phyloP scores from a whole-genome alignment of 202 grass and related monocot species.

The Sporobolus alterniflorus region DNA sequence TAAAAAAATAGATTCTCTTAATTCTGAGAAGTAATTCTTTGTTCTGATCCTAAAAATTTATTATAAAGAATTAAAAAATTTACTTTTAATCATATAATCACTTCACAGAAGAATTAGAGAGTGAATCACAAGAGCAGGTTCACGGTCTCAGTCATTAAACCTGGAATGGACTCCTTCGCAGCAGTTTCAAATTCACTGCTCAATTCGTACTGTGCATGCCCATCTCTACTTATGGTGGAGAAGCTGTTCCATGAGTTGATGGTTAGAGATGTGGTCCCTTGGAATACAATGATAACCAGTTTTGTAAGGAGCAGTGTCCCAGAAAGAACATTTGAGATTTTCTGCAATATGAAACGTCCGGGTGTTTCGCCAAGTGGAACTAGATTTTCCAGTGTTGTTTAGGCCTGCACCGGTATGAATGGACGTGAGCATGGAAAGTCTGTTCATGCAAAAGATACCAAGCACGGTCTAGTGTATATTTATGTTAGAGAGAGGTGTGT shows the following conservation, averaged over 20 bases:
- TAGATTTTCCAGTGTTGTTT: constrained; percentile 48
- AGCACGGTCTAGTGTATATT: constrained; percentile 51
- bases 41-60: no score
- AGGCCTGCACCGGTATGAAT: constrained; percentile 43
- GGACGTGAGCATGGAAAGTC: constrained; percentile 46
- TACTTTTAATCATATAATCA: no score
- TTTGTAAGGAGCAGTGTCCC: constrained; percentile 50
- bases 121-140: constrained; percentile 44
- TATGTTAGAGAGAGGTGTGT: no score
- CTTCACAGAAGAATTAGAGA: no score
- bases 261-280: constrained; percentile 55
- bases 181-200: constrained; percentile 56
- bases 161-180: constrained; percentile 50
- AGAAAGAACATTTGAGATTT: constrained; percentile 56
- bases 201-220: constrained; percentile 45
- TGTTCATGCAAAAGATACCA: constrained; percentile 68
- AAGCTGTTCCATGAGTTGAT: constrained; percentile 46
- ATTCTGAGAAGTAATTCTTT: no score
- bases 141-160: constrained; percentile 60
- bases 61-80: no score
- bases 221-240: constrained; percentile 28
- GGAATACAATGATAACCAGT: constrained; percentile 73
- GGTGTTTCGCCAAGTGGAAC: constrained; percentile 47
- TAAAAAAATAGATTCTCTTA: no score
- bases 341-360: constrained; percentile 52